A percentile compares a stretch with the other conserved stretches of the same genome.
Conservation (phyloP, 345 rosid genomes). For the Kernera saxatilis region DNA sequence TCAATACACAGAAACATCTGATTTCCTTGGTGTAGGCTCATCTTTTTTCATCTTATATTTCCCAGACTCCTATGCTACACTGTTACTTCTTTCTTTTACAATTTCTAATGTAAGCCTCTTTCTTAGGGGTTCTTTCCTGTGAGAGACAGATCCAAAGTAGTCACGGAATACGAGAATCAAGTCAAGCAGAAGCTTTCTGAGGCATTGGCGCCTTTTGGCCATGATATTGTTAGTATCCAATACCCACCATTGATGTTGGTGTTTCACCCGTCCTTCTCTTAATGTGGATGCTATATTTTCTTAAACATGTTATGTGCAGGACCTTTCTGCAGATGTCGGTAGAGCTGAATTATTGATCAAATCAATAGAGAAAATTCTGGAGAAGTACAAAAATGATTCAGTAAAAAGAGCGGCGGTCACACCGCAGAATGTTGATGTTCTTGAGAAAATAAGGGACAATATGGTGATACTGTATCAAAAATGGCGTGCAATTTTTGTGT, state of each 20-base stretch:
- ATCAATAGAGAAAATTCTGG: slow-evolving; percentile 35
- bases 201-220: slow-evolving; percentile 35
- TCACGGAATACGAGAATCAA: slow-evolving; percentile 44
- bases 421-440: slow-evolving; percentile 39
- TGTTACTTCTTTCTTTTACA: background rate
- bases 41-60: slow-evolving; percentile 4
- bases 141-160: slow-evolving; percentile 75
- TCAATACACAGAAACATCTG: slow-evolving; percentile 92
- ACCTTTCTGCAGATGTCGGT: slow-evolving; percentile 55
- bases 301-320: slow-evolving; percentile 36
- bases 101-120: slow-evolving; percentile 18
- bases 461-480: slow-evolving; percentile 54
- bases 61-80: background rate
- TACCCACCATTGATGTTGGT: background rate
- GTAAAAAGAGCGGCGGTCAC: slow-evolving; percentile 32
- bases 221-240: slow-evolving; percentile 39
- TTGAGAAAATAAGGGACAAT: slow-evolving; percentile 48
- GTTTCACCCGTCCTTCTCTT: background rate
- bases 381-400: slow-evolving; percentile 41
- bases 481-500: slow-evolving; percentile 80
- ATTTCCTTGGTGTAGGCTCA: slow-evolving; percentile 82
- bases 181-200: slow-evolving; percentile 52
- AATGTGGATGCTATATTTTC: background rate
- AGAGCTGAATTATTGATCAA: slow-evolving; percentile 53
- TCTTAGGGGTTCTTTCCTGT: slow-evolving; percentile 86